Percentiles rank a stretch among this genome's conserved stretches.
These are phyloP conservation scores for Stephania yunnanensis DNA, from an alignment of 164 flowering plant genomes.

Conservation along the genomic window DNA sequence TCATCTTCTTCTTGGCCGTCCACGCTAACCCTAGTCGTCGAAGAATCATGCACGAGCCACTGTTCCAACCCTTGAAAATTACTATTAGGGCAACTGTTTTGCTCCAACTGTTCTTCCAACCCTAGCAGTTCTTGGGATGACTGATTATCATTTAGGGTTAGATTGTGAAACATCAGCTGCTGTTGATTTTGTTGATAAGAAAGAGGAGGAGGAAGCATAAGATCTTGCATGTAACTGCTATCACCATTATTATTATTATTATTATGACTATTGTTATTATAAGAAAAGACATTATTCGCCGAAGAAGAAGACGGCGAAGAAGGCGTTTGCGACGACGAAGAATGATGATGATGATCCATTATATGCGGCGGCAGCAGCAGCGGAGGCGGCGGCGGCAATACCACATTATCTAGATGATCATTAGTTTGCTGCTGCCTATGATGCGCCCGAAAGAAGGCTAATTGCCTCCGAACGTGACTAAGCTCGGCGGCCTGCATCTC, in stretches of 20 bases:
- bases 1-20: background rate
- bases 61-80: background rate
- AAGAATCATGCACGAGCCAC: background rate
- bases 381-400: background rate
- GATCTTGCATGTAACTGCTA: background rate
- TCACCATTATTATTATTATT: background rate
- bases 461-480: background rate
- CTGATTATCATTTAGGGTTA: background rate
- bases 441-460: background rate
- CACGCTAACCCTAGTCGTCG: too few species aligned
- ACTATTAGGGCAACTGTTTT: background rate
- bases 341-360: background rate
- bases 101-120: background rate
- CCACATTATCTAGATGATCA: background rate
- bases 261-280: background rate
- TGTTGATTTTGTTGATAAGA: background rate
- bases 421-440: background rate
- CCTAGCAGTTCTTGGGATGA: background rate
- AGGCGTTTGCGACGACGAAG: background rate
- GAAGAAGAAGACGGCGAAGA: background rate
- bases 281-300: background rate
- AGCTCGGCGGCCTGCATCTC: constrained; percentile 3
- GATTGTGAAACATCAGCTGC: background rate
- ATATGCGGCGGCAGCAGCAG: background rate
- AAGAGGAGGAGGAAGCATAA: background rate